phyloP scores from a whole-genome alignment of 768 basidiomycete species.

The Lactifluus echinatus region DNA sequence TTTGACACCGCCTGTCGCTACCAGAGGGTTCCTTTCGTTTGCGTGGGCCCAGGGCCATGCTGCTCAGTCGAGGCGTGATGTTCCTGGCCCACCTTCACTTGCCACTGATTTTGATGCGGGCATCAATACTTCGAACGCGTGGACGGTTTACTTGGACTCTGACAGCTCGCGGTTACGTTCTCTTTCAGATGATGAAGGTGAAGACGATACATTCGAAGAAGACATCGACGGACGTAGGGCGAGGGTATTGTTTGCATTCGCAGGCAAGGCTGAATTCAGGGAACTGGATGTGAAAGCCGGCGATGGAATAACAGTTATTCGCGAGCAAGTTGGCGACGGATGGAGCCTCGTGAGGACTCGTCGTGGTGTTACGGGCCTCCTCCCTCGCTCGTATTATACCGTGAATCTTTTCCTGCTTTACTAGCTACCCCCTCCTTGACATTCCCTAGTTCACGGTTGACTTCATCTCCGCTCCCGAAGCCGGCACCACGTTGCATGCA shows the following conservation, averaged over 20 bases:
- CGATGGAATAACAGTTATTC: slow-evolving; percentile 60
- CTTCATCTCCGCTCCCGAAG: slow-evolving; percentile 43
- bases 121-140: slow-evolving; percentile 68
- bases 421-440: slow-evolving; percentile 2
- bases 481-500: slow-evolving; percentile 29
- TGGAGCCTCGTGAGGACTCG: slow-evolving; percentile 64
- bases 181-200: slow-evolving; percentile 38
- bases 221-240: slow-evolving; percentile 40
- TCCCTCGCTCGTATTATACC: slow-evolving; percentile 67
- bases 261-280: slow-evolving; percentile 66
- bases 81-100: neutral
- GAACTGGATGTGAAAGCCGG: slow-evolving; percentile 64
- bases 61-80: slow-evolving; percentile 5
- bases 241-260: slow-evolving; percentile 64
- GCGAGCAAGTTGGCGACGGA: slow-evolving; percentile 64
- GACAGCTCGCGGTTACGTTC: slow-evolving; percentile 30
- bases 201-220: slow-evolving; percentile 27
- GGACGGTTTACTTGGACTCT: slow-evolving; percentile 54
- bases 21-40: slow-evolving; percentile 11
- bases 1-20: slow-evolving; percentile 14
- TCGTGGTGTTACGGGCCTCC: slow-evolving; percentile 50
- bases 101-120: slow-evolving; percentile 57
- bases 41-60: slow-evolving; percentile 10
- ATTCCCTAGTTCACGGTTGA: slow-evolving; percentile 52
- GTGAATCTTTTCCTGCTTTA: slow-evolving; percentile 32